Base-by-base conservation (phyloP, 495 filamentous ascomycete genomes). In the Aspergillus ellipticus region DNA sequence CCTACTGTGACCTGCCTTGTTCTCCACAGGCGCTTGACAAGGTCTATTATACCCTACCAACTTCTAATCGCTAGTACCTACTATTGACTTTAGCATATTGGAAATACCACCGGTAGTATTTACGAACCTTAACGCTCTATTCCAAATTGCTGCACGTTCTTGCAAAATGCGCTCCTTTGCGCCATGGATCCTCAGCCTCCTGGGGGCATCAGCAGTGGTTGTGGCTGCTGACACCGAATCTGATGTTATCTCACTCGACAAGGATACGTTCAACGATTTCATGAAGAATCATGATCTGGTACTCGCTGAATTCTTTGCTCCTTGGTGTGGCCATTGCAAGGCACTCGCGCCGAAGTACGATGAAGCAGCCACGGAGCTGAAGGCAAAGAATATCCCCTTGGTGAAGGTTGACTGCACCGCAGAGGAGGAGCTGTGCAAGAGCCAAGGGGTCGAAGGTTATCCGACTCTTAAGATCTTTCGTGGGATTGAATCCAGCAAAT, bases 301-400 rank as follows among this genome's bases (percentile, higher is more conserved):
- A 42, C 82, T 99, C 58, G 82, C 96, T 55, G 94, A 99, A 79
- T 99, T 96, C 82, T 99, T 95, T 72, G 94, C 94, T 21, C 95
- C 95, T 41, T 97, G 94, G 95, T 99, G 95, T 71, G 94, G 94
- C 61, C 94, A 98, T 83, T 98, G 94, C 88, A 98, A 98, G 81
- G 88, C 90, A 58, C 77, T 94, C 28, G 89, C 89, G 42, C 89
- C 89, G 57, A 90, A 94, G 78, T 94, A 93, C 68, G 90, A 95
- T 60, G 89, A 94, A 70, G 94, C 94, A 41, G 94, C 94, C 15
- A 96, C 92, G 0, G 85, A 87, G 42, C 77, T 99, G 60, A 99
- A 97, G 80, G 87, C 89, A 75, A 99, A 97, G 82, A 79, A 91
- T 57, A 97, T 99, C 67, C 82, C 85, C 57, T 71, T 99, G 45